Percentiles rank a stretch among this genome's conserved stretches.
These are phyloP conservation scores for Cytidiella melzeri DNA, from an alignment of 768 basidiomycete genomes.

Conservation along the genomic window DNA sequence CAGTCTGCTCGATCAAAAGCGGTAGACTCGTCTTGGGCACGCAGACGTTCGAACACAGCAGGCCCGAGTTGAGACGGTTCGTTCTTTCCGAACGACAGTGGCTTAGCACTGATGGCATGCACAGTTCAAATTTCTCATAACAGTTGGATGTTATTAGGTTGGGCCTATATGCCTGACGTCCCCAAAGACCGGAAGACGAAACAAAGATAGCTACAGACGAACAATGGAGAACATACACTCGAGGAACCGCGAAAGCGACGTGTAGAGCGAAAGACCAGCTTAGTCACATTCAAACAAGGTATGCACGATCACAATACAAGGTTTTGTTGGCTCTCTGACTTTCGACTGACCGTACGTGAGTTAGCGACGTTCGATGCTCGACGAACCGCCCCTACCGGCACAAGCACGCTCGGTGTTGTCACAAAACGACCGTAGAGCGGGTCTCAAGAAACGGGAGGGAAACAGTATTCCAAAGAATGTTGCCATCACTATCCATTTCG, in stretches of 20 bases:
- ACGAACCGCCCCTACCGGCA: slow-evolving; percentile 69
- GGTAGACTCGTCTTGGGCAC: slow-evolving; percentile 8
- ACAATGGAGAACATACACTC: slow-evolving; percentile 27
- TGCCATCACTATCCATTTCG: slow-evolving; percentile 20
- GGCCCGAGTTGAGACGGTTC: slow-evolving; percentile 71
- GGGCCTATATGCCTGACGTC: slow-evolving; percentile 71
- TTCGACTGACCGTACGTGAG: not conserved
- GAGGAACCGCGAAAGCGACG: slow-evolving; percentile 34
- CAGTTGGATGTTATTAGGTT: slow-evolving; percentile 52
- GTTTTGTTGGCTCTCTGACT: not conserved
- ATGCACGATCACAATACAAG: no score
- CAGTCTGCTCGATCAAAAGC: not conserved
- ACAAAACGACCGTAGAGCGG: slow-evolving; percentile 83
- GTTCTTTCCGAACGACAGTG: slow-evolving; percentile 56
- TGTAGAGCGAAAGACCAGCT: slow-evolving; percentile 47
- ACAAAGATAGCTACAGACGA: slow-evolving; percentile 48
- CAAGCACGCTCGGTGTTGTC: slow-evolving; percentile 87
- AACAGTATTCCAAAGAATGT: slow-evolving; percentile 16
- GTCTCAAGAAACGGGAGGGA: slow-evolving; percentile 53
- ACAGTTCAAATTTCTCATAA: slow-evolving; percentile 11
- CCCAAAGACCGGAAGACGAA: slow-evolving; percentile 83
- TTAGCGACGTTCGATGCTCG: slow-evolving; percentile 80
- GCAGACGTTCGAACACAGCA: slow-evolving; percentile 67
- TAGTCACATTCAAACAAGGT: slow-evolving; percentile 70
- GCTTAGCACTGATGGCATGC: slow-evolving; percentile 64